Conservation (phyloP, 208 protist genomes). For the Trypanosoma melophagium region DNA sequence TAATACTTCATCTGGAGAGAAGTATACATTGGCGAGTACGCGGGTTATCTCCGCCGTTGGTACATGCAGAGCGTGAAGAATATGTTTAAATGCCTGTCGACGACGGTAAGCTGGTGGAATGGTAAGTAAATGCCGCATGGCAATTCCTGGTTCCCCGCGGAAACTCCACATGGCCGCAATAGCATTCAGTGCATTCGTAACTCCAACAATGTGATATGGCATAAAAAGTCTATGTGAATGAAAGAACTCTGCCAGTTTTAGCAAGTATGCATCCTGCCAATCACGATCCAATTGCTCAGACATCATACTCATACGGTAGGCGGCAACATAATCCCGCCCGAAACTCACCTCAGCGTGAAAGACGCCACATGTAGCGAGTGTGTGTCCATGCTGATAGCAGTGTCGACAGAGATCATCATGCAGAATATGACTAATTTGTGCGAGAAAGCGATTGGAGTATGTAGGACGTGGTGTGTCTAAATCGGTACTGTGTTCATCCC, state of each 20-base stretch:
- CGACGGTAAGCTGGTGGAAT: constrained; percentile 80
- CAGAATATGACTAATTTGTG: constrained; percentile 45
- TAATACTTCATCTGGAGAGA: constrained; percentile 45
- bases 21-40: constrained; percentile 61
- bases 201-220: constrained; percentile 85
- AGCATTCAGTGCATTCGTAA: constrained; percentile 78
- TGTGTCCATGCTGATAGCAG: constrained; percentile 73
- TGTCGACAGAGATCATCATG: constrained; percentile 81
- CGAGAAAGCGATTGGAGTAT: constrained; percentile 57
- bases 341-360: constrained; percentile 84
- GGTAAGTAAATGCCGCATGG: constrained; percentile 56
- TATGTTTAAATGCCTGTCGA: constrained; percentile 75
- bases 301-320: constrained; percentile 90
- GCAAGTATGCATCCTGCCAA: constrained; percentile 77
- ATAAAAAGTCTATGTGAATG: constrained; percentile 54
- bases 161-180: constrained; percentile 87
- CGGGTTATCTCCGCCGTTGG: constrained; percentile 53
- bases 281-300: constrained; percentile 74
- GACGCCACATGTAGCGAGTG: constrained; percentile 62
- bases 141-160: constrained; percentile 74
- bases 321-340: constrained; percentile 82
- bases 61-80: constrained; percentile 68
- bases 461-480: constrained; percentile 45
- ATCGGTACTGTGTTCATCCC: constrained; percentile 41
- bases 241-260: constrained; percentile 75